Percentiles rank a stretch among this genome's conserved stretches.
These are phyloP conservation scores for Mycosphaerella sp. DNA, from an alignment of 2,329 filamentous ascomycete species.

Conservation along the genomic window DNA sequence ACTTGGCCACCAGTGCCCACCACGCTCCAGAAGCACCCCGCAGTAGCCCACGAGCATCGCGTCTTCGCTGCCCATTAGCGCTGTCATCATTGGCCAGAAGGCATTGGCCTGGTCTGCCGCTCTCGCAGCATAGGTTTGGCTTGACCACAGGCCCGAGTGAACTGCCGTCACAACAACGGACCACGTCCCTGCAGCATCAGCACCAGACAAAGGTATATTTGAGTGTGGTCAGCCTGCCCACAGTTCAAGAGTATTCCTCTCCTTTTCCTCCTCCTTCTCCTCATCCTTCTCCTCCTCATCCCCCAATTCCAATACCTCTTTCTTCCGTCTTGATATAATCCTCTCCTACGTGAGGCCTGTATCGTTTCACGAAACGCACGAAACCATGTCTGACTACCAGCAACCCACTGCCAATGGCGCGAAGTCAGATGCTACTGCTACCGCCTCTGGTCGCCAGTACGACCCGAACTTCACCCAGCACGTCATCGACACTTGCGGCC, in stretches of 20 bases:
- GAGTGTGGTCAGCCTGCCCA: slow-evolving; percentile 1
- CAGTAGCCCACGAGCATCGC: slow-evolving; percentile 2
- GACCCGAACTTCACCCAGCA: slow-evolving; percentile 71
- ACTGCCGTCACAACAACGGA: slow-evolving; percentile 10
- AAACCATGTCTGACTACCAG: slow-evolving; percentile 8
- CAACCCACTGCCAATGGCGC: slow-evolving; percentile 5
- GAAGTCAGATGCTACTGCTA: neutral
- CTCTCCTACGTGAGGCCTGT: neutral
- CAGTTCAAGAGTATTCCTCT: neutral
- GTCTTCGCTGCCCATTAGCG: slow-evolving; percentile 6
- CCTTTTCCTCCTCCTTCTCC: neutral
- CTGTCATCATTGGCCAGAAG: slow-evolving; percentile 2
- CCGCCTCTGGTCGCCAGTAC: slow-evolving; percentile 43
- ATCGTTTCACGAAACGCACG: neutral
- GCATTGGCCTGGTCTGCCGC: slow-evolving; percentile 5
- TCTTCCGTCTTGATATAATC: neutral
- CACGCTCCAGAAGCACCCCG: slow-evolving; percentile 5
- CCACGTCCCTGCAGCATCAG: slow-evolving; percentile 9
- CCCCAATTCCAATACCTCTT: too few relatives aligned
- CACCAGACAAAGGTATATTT: slow-evolving; percentile 7
- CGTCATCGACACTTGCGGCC: slow-evolving; percentile 67
- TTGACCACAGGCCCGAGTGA: slow-evolving; percentile 12
- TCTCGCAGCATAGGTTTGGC: neutral
- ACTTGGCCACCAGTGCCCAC: neutral
- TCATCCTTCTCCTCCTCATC: neutral